These are phyloP conservation scores for Adansonia digitata DNA, from an alignment of 345 rosid genomes.

Conservation along the genomic window DNA sequence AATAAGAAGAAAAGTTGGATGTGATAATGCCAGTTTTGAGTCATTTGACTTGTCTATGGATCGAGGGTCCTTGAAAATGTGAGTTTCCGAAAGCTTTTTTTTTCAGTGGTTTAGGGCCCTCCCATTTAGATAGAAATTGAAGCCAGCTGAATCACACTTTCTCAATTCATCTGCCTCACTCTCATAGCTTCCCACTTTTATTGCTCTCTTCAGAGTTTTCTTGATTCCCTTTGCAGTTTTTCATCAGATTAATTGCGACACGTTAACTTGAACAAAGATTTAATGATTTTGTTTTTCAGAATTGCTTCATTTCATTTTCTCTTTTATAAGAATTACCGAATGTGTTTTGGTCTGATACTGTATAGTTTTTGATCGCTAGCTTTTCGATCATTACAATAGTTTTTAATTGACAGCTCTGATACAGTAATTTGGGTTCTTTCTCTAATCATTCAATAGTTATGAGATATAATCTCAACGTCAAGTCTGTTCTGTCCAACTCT, in stretches of 20 bases:
- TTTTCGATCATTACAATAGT: background rate
- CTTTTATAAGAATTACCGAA: background rate
- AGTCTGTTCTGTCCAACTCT: background rate
- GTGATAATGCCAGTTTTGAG: too few species aligned
- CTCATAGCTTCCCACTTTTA: too few species aligned
- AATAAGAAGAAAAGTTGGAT: background rate
- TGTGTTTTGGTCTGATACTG: background rate
- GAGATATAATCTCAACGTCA: background rate
- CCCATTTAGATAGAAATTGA: background rate
- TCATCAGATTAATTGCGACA: too few species aligned
- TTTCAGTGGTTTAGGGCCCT: background rate
- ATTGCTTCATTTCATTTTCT: too few species aligned
- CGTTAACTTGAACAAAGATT: too few species aligned
- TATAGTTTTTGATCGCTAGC: too few species aligned
- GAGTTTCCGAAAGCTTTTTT: too few species aligned
- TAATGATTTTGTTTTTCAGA: background rate
- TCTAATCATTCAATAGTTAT: background rate
- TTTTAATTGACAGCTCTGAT: background rate
- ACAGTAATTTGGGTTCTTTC: background rate
- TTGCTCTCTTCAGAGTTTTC: too few species aligned
- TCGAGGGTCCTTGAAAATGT: too few species aligned
- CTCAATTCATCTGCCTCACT: background rate
- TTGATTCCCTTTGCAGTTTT: too few species aligned
- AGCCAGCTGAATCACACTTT: background rate
- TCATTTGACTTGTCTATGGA: too few species aligned